These are phyloP conservation scores for Clitopilus hobsonii DNA, from an alignment of 768 basidiomycete genomes.

Conservation along the genomic window DNA sequence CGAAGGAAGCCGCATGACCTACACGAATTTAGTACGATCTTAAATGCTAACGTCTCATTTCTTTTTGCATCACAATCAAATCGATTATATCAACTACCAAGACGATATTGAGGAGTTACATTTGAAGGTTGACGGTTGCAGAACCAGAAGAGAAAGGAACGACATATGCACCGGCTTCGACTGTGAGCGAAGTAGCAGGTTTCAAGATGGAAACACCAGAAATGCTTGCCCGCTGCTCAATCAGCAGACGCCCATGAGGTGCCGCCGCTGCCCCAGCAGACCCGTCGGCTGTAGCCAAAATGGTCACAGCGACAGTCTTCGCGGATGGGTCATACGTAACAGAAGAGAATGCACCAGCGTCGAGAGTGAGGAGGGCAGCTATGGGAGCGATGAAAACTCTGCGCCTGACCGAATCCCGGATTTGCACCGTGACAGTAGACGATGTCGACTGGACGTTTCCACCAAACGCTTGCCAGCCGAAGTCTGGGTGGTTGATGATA, in stretches of 20 bases:
- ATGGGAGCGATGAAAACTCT: constrained; percentile 49
- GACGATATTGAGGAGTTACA: constrained; percentile 3
- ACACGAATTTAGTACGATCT: neutral
- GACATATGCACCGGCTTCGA: constrained; percentile 44
- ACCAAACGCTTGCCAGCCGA: constrained; percentile 61
- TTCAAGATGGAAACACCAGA: constrained; percentile 34
- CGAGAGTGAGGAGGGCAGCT: constrained; percentile 39
- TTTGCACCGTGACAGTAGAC: constrained; percentile 36
- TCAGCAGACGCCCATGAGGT: constrained; percentile 38
- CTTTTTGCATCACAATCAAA: neutral
- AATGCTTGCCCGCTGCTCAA: constrained; percentile 35
- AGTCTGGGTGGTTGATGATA: constrained; percentile 48
- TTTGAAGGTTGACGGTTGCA: constrained; percentile 27
- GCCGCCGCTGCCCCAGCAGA: constrained; percentile 38
- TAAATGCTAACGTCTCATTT: neutral
- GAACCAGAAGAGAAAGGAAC: constrained; percentile 37
- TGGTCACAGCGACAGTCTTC: constrained; percentile 33
- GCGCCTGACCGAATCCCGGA: constrained; percentile 43
- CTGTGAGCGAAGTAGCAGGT: constrained; percentile 28
- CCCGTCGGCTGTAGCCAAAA: constrained; percentile 34
- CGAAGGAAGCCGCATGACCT: constrained; percentile 2
- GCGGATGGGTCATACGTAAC: constrained; percentile 35
- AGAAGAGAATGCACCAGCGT: constrained; percentile 47
- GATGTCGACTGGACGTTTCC: constrained; percentile 39
- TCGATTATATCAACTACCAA: neutral